Base-by-base conservation (phyloP, 805 yeast genomes). In the Cyberlindnera maritima region DNA sequence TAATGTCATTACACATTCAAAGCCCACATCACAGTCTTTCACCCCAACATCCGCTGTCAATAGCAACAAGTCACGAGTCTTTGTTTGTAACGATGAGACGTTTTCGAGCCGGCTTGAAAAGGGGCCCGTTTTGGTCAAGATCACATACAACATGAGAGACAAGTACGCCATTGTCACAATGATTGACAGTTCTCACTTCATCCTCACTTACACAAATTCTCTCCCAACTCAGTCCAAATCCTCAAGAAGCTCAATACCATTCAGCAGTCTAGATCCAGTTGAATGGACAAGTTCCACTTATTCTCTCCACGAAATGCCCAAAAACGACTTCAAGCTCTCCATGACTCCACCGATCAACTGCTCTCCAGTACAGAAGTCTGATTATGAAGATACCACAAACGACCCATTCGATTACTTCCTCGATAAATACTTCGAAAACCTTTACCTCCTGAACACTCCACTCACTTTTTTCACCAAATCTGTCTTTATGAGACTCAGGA, bases 391-490 rank as follows among this genome's bases (percentile, higher is more conserved):
- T 19, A 29, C 39, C 12, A 39, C 43, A 2, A 38, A 42, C 9
- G 63, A 60, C 33, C 65, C 65, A 43, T 60, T 60, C 41, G 64
- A 59, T 33, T 60, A 61, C 39, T 56, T 61, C 37, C 38, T 54
- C 18, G 58, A 58, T 4, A 67, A 64, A 44, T 72, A 72, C 43
- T 69, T 65, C 41, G 66, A 65, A 6, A 58, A 65, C 5, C 52
- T 72, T 7, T 72, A 65, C 47, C 58, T 63, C 13, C 39, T 66
- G 4, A 59, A 64, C n/a, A 57, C 66, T 0, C 71, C 74, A 3
- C 35, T 70, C 18, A 68, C 69, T 0, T 68, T 67, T 58, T 66
- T 75, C 63, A 63, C 68, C 6, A 80, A 80, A 52, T 77, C 83
- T 0, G 73, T 77, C 4, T 60, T 80, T 33, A 60, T 75, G 12